Evolutionary conservation across 257 asterid species (phyloP).

Genomic region (Coffea canephora): DNA sequence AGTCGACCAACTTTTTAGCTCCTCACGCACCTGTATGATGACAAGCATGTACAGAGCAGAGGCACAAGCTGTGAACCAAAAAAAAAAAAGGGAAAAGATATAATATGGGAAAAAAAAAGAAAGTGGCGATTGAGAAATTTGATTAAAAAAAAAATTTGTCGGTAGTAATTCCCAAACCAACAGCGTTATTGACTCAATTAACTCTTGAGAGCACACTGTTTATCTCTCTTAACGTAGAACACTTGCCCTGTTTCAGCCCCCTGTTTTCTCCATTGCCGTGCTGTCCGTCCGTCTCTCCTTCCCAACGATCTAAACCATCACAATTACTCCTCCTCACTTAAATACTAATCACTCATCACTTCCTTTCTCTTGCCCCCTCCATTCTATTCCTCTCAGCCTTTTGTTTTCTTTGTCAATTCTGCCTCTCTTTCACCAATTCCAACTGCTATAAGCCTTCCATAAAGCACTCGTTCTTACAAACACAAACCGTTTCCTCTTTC

Average conservation of each 20-base stretch:
- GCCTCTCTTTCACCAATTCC: neutral
- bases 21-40: no score
- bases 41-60: no score
- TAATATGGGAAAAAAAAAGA: neutral
- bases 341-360: neutral
- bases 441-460: neutral
- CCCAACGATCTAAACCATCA: no score
- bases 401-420: neutral
- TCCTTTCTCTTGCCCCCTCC: neutral
- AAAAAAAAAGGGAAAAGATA: neutral
- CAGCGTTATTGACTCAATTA: neutral
- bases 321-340: neutral
- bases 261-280: neutral
- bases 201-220: neutral
- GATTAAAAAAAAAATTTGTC: neutral
- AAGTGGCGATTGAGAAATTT: slow-evolving; percentile 11
- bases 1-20: no score
- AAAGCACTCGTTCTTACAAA: neutral
- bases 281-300: neutral
- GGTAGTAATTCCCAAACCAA: neutral
- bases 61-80: no score
- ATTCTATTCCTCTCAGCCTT: neutral
- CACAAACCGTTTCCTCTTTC: neutral
- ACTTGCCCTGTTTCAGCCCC: neutral
- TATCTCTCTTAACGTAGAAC: neutral